phyloP scores from a whole-genome alignment of 1,284 basidiomycete genomes.

The Fistulinella cinereoalba region DNA sequence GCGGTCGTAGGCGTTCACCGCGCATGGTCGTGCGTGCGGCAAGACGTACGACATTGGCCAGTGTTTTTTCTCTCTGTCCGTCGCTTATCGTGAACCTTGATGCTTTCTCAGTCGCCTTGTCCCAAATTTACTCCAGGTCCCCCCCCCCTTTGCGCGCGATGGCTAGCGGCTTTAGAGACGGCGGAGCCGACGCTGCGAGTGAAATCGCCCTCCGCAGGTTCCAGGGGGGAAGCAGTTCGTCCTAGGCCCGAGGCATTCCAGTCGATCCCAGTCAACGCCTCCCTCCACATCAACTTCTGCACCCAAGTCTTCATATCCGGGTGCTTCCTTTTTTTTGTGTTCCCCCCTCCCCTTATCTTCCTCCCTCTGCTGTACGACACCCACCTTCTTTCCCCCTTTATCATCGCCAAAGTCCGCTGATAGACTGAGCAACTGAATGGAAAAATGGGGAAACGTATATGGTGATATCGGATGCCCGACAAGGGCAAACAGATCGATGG shows the following conservation, averaged over 20 bases:
- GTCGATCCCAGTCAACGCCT: conserved; percentile 40
- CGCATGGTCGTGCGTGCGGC: too few species aligned
- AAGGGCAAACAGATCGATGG: neutral
- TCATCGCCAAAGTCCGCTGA: conserved; percentile 15
- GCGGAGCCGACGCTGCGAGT: too few species aligned
- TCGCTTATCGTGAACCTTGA: neutral
- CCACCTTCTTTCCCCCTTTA: conserved; percentile 10
- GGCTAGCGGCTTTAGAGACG: too few species aligned
- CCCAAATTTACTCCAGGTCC: too few species aligned
- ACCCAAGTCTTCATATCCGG: conserved; percentile 15
- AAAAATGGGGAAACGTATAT: neutral
- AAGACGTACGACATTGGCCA: too few species aligned
- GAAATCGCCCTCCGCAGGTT: too few species aligned
- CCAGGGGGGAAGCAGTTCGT: too few species aligned
- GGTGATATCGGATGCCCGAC: neutral
- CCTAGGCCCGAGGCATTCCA: conserved; percentile 66
- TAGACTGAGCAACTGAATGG: neutral
- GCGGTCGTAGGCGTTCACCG: too few species aligned
- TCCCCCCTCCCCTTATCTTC: neutral
- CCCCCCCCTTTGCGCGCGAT: too few species aligned
- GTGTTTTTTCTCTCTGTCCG: too few species aligned
- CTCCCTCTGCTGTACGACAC: conserved; percentile 2
- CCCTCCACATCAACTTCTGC: neutral
- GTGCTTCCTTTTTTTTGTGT: conserved; percentile 1
- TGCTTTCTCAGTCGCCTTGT: too few species aligned